Evolutionary conservation across 768 basidiomycete genomes (phyloP), one percentile per base, ranked within the genome.

Genomic region (Lactarius akahatsu): DNA sequence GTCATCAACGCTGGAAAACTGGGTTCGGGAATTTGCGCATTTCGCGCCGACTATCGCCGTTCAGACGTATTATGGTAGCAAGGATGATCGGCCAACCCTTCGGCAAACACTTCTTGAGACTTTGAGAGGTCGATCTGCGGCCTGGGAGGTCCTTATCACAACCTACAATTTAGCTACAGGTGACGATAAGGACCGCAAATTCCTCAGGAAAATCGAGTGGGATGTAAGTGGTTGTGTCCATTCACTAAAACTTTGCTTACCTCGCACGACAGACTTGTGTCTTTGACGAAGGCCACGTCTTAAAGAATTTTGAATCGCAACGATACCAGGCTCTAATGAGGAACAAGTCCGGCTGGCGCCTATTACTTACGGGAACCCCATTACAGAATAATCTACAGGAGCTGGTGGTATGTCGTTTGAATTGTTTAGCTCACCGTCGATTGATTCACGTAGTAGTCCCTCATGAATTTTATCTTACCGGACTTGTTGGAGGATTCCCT

Each of bases 221-320:
- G 89, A 96, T 79, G 96, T 96, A 72, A 79, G 96, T 77, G 26
- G 43, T 61, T 13, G n/a, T 50, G 36, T 52, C 61, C 38, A 45
- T 36, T 26, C 9, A 23, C 50, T 30, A 4, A 54, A 34, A 18
- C 38, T 23, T 41, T 40, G 11, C 61, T 66, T 10, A 36, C 28
- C 45, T 1, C 28, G 3, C 9, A 23, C 26, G 34, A 32, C 71
- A 98, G 96, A 90, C 87, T 38, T 94, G 92, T 71, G 87, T 98
- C 57, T 98, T 92, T 72, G 97, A 99, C 73, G 97, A 99, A 76
- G 97, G 97, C 2, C 97, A 99, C 74, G 87, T 95, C 60, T 80
- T 99, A 69, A 99, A 99, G 80, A 99, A 98, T 74, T 96, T 92
- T 76, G 91, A 96, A 70, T 96, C 94, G n/a, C 94, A 97, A 72